phyloP scores from a whole-genome alignment of 495 filamentous ascomycete species.

The Talaromyces thailandensis region DNA sequence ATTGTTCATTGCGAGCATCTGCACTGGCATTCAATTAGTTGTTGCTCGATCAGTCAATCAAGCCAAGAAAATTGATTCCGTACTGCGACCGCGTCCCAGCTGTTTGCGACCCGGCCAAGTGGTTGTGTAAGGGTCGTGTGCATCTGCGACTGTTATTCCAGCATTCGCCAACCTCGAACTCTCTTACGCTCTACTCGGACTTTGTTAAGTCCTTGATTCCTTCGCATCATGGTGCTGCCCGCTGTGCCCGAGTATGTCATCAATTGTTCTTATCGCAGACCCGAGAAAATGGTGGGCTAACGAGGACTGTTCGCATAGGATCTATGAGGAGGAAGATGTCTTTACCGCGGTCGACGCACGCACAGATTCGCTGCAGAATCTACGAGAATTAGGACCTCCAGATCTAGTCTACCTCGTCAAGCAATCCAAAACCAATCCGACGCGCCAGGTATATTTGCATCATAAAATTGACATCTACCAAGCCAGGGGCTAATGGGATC shows the following conservation, averaged over 20 bases:
- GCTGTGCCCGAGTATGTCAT: constrained; percentile 77
- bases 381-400: constrained; percentile 90
- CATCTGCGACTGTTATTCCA: constrained; percentile 1
- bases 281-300: not conserved
- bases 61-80: not conserved
- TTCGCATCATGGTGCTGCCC: constrained; percentile 69
- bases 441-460: constrained; percentile 32
- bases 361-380: constrained; percentile 70
- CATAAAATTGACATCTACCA: not conserved
- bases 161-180: not conserved
- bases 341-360: constrained; percentile 83
- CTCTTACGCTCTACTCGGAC: not conserved
- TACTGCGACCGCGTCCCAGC: not conserved
- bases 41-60: not conserved
- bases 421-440: constrained; percentile 53
- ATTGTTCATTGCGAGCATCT: not conserved
- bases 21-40: not conserved
- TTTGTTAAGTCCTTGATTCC: not conserved
- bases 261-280: constrained; percentile 17
- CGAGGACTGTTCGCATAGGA: constrained; percentile 37
- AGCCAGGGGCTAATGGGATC: not conserved
- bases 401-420: constrained; percentile 94
- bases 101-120: not conserved
- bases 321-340: constrained; percentile 78
- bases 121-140: not conserved